Evolutionary conservation across 2,329 filamentous ascomycete species (phyloP).

Genomic region (Aspergillus hiratsukae): DNA sequence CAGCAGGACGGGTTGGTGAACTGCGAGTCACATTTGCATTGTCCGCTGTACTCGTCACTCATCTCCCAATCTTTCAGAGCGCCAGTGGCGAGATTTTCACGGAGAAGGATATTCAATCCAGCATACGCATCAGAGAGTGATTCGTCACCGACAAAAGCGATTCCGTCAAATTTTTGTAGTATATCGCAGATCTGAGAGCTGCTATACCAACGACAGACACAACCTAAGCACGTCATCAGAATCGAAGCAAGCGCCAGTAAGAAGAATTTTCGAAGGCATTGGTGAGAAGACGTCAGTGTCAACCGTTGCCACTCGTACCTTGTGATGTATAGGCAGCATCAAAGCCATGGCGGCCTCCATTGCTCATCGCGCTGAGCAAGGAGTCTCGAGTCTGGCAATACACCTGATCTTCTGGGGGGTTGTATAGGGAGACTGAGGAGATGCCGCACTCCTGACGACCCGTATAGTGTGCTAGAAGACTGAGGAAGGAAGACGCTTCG

Average conservation of each 20-base stretch:
- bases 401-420: slow-evolving; percentile 17
- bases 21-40: slow-evolving; percentile 41
- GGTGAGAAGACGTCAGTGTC: background rate
- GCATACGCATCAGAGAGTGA: slow-evolving; percentile 38
- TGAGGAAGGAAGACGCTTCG: slow-evolving; percentile 13
- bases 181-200: slow-evolving; percentile 43
- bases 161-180: slow-evolving; percentile 38
- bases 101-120: slow-evolving; percentile 44
- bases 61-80: slow-evolving; percentile 39
- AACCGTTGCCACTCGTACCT: slow-evolving; percentile 19
- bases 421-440: slow-evolving; percentile 32
- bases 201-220: slow-evolving; percentile 43
- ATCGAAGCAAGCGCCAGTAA: background rate
- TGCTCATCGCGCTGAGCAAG: slow-evolving; percentile 39
- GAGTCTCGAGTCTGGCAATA: slow-evolving; percentile 33
- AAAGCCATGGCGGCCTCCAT: slow-evolving; percentile 39
- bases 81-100: slow-evolving; percentile 38
- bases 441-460: slow-evolving; percentile 37
- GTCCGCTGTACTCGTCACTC: slow-evolving; percentile 23
- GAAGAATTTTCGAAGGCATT: background rate
- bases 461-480: slow-evolving; percentile 33
- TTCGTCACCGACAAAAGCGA: slow-evolving; percentile 42
- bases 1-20: slow-evolving; percentile 33
- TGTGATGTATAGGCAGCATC: slow-evolving; percentile 37
- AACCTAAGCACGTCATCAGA: slow-evolving; percentile 25